Evolutionary conservation across 2,329 filamentous ascomycete species (phyloP), one percentile per base, ranked within the genome.

Genomic region (Phaeoacremonium minimum): DNA sequence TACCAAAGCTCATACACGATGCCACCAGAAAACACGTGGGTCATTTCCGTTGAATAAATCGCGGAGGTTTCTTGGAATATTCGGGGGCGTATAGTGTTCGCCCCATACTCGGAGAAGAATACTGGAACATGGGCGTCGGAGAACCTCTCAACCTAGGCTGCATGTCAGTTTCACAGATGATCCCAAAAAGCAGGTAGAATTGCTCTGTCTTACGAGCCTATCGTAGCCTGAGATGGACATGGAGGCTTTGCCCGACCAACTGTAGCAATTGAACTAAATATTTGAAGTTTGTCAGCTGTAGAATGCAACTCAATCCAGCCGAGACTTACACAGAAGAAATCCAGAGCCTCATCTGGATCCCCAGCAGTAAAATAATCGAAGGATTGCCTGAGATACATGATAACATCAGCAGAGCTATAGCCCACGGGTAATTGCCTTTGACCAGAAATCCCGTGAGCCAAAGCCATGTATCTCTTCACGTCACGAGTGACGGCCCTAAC

Each of bases 31-130:
- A 82, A 66, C 7, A 70, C 60, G 6, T 63, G 46, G 13, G 58
- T 72, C 73, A 81, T 79, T 28, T 71, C 49, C 8, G 66, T 58
- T 7, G 73, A 69, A 51, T 80, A 80, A 29, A 82, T 60, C 13
- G 71, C 64, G 12, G 58, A 61, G 3, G 80, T 75, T 52, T 82
- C 78, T 34, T 73, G 65, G 51, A 80, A 82, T 18, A 67, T 51
- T 42, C 77, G 72, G 7, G 72, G 69, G 12, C 47, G 40, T 8
- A 65, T 62, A 28, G 63, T 51, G 48, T 78, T 79, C 60, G 71
- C 77, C 29, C 77, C 77, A 47, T 64, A 69, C 46, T 80, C 74
- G 32, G 72, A 77, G 60, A 87, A 87, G 70, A 88, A 81, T 34
- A 80, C 67, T 3, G 77, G 75, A 28, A 78, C 68, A 26, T 66